These are phyloP conservation scores for Cryptococcus wingfieldii DNA, from an alignment of 1,284 basidiomycete species.

Conservation along the genomic window DNA sequence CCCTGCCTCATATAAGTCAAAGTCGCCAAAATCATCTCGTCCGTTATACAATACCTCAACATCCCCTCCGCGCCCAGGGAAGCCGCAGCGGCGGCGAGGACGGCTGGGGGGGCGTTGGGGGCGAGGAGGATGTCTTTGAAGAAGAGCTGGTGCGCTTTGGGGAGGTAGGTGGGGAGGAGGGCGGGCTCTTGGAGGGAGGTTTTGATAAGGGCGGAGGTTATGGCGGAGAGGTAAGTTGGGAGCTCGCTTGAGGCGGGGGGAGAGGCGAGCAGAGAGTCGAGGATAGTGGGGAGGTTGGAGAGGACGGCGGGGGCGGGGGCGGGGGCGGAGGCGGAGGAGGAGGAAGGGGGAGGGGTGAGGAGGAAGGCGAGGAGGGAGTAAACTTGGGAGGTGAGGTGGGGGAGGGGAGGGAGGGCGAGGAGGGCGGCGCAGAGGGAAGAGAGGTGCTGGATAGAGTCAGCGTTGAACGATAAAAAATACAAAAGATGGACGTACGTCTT, in stretches of 20 bases:
- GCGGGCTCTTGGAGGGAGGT: constrained; percentile 42
- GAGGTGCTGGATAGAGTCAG: constrained; percentile 56
- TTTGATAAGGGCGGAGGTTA: constrained; percentile 47
- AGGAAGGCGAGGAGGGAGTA: constrained; percentile 76
- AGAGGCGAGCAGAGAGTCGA: constrained; percentile 68
- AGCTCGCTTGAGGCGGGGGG: constrained; percentile 59
- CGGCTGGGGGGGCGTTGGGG: constrained; percentile 25
- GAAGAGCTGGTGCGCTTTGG: constrained; percentile 67
- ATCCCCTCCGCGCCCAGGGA: constrained; percentile 56
- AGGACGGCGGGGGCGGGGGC: constrained; percentile 38
- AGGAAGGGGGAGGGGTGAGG: constrained; percentile 53
- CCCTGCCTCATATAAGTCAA: constrained; percentile 41
- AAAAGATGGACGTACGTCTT: constrained; percentile 51
- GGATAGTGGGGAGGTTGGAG: constrained; percentile 60
- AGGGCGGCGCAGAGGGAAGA: constrained; percentile 65
- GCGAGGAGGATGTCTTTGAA: constrained; percentile 62
- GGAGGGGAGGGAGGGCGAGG: constrained; percentile 71
- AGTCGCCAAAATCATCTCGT: constrained; percentile 58
- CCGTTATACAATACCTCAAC: constrained; percentile 66
- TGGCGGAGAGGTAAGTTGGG: constrained; percentile 58
- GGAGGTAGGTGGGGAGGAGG: constrained; percentile 52
- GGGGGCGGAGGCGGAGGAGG: constrained; percentile 17
- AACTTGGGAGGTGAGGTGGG: constrained; percentile 75
- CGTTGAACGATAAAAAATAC: neutral
- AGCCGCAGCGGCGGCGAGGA: constrained; percentile 60